Conservation (phyloP, 1,284 basidiomycete genomes). For the Phellopilus nigrolimitatus region DNA sequence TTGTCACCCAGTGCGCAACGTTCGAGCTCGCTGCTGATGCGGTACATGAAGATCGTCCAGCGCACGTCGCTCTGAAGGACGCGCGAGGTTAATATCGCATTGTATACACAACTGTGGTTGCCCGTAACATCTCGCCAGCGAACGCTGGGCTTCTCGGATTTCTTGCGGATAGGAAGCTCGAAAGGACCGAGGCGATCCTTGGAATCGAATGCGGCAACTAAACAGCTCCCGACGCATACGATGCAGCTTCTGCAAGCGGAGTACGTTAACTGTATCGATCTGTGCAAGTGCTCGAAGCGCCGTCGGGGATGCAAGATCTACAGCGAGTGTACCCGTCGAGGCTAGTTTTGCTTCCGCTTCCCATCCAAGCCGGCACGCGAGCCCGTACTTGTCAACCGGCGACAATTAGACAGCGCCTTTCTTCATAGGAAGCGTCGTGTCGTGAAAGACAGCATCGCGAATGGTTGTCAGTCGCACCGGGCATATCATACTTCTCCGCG, state of each 20-base stretch:
- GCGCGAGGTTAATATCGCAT: no score
- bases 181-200: no score
- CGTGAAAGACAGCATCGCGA: neutral
- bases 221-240: neutral
- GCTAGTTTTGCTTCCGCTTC: constrained; percentile 35
- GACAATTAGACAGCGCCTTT: neutral
- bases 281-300: neutral
- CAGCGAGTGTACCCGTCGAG: constrained; percentile 31
- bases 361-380: constrained; percentile 39
- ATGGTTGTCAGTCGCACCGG: neutral
- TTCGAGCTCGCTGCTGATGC: no score
- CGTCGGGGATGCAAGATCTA: constrained; percentile 6
- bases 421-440: neutral
- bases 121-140: no score
- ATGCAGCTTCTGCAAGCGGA: neutral
- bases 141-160: no score
- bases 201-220: neutral
- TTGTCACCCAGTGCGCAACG: no score
- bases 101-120: no score
- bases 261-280: neutral
- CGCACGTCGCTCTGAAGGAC: no score
- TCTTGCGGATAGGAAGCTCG: no score
- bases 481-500: constrained; percentile 20
- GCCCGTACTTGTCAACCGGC: constrained; percentile 26
- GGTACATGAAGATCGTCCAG: no score